Evolutionary conservation across 2,329 filamentous ascomycete genomes (phyloP).

Genomic region (Hypoxylon sp.): DNA sequence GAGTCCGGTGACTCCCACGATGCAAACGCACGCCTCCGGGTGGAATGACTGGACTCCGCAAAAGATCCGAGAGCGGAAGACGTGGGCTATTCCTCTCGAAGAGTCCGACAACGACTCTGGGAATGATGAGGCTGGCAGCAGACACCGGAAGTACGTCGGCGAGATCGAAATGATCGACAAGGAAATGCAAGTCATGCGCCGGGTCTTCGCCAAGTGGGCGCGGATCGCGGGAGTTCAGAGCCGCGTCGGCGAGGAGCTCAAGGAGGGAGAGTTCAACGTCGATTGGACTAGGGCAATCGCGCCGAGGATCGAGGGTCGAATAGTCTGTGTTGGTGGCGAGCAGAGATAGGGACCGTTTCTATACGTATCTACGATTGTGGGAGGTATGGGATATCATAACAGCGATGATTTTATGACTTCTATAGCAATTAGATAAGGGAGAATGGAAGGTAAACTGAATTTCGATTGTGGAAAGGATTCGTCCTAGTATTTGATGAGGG

Average conservation of each 20-base stretch:
- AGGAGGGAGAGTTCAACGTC: slow-evolving; percentile 72
- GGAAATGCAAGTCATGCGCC: slow-evolving; percentile 76
- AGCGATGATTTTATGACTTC: slow-evolving; percentile 19
- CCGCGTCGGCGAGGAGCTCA: slow-evolving; percentile 67
- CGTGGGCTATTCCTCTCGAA: slow-evolving; percentile 55
- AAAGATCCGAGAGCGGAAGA: slow-evolving; percentile 56
- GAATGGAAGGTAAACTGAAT: not conserved
- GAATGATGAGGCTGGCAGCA: slow-evolving; percentile 49
- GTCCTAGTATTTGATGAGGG: not conserved
- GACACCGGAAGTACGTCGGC: slow-evolving; percentile 53
- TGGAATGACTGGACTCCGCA: slow-evolving; percentile 59
- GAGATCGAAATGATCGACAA: slow-evolving; percentile 64
- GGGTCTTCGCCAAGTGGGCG: slow-evolving; percentile 82
- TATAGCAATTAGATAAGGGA: slow-evolving; percentile 9
- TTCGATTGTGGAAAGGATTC: not conserved
- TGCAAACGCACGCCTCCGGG: slow-evolving; percentile 41
- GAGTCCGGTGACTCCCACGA: slow-evolving; percentile 33
- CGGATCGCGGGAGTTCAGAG: slow-evolving; percentile 74
- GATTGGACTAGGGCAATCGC: slow-evolving; percentile 87
- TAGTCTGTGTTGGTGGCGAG: slow-evolving; percentile 58
- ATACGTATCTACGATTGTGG: not conserved
- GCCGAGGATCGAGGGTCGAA: slow-evolving; percentile 83
- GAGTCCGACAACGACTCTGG: slow-evolving; percentile 62
- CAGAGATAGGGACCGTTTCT: slow-evolving; percentile 23
- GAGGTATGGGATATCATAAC: not conserved